A percentile compares a stretch with the other conserved stretches of the same genome.
Conservation (phyloP, 345 rosid species). For the Arabidopsis suecica region DNA sequence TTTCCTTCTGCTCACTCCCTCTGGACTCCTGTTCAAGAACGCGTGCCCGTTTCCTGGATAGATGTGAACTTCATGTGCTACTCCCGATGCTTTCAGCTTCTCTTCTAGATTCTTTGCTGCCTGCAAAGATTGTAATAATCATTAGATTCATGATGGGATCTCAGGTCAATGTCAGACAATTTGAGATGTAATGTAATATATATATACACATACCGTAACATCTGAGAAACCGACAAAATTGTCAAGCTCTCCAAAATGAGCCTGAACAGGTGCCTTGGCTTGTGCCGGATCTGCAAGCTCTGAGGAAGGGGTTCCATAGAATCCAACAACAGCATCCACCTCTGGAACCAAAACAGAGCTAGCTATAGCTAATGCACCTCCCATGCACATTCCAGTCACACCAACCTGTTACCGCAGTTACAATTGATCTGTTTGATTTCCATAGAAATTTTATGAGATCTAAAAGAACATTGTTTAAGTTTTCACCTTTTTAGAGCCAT, state of each 20-base stretch:
- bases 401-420: slow-evolving; percentile 61
- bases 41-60: slow-evolving; percentile 81
- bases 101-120: slow-evolving; percentile 88
- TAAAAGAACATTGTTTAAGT: background rate
- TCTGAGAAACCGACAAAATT: slow-evolving; percentile 82
- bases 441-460: background rate
- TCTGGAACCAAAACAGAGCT: slow-evolving; percentile 89
- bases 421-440: background rate
- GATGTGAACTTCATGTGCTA: slow-evolving; percentile 77
- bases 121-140: slow-evolving; percentile 47
- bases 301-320: slow-evolving; percentile 83
- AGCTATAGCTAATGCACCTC: slow-evolving; percentile 90
- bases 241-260: slow-evolving; percentile 95
- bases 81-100: slow-evolving; percentile 78
- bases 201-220: slow-evolving; percentile 71
- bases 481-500: slow-evolving; percentile 84
- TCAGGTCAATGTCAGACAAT: background rate
- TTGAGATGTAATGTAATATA: background rate
- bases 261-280: slow-evolving; percentile 88
- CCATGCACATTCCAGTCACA: slow-evolving; percentile 96
- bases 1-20: slow-evolving; percentile 82
- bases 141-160: background rate
- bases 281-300: slow-evolving; percentile 84
- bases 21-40: slow-evolving; percentile 80
- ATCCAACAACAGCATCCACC: slow-evolving; percentile 86